Percentiles rank a stretch among this genome's conserved stretches.
Evolutionary conservation across 306 rosid genomes (phyloP).

Genomic region (Dryas octopetala): DNA sequence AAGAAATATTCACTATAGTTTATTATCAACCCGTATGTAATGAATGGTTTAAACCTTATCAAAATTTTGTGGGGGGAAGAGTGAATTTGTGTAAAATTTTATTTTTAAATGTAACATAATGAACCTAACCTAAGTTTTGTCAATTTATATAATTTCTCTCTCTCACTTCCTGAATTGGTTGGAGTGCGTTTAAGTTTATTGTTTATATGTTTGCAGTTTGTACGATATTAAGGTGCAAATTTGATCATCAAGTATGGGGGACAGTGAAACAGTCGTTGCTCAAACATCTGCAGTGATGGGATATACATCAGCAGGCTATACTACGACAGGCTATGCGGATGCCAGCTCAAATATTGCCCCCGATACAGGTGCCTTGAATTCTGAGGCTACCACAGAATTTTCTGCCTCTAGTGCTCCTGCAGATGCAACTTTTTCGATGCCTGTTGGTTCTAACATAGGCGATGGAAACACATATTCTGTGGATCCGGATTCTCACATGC

Average conservation of each 20-base stretch:
- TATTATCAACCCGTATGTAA: background rate
- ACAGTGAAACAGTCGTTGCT: slow-evolving; percentile 63
- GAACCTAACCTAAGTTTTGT: background rate
- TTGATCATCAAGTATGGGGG: slow-evolving; percentile 52
- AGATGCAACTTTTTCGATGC: slow-evolving; percentile 29
- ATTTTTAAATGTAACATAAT: no score
- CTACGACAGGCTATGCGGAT: slow-evolving; percentile 52
- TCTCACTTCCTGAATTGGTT: background rate
- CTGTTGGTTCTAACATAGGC: slow-evolving; percentile 37
- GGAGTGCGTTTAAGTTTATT: background rate
- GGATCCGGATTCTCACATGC: slow-evolving; percentile 50
- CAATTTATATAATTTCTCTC: no score
- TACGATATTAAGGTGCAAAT: slow-evolving; percentile 10
- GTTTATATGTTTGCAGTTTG: slow-evolving; percentile 32
- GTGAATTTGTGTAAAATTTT: background rate
- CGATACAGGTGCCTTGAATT: slow-evolving; percentile 30
- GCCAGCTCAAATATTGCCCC: slow-evolving; percentile 33
- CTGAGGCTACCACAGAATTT: slow-evolving; percentile 43
- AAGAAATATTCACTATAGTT: no score
- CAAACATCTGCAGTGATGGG: slow-evolving; percentile 52
- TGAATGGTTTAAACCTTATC: background rate
- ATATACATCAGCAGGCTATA: slow-evolving; percentile 35
- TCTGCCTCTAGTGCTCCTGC: slow-evolving; percentile 28
- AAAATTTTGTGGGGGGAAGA: background rate
- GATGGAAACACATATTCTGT: slow-evolving; percentile 43